phyloP scores from a whole-genome alignment of 768 basidiomycete genomes.

The Chiua virens region DNA sequence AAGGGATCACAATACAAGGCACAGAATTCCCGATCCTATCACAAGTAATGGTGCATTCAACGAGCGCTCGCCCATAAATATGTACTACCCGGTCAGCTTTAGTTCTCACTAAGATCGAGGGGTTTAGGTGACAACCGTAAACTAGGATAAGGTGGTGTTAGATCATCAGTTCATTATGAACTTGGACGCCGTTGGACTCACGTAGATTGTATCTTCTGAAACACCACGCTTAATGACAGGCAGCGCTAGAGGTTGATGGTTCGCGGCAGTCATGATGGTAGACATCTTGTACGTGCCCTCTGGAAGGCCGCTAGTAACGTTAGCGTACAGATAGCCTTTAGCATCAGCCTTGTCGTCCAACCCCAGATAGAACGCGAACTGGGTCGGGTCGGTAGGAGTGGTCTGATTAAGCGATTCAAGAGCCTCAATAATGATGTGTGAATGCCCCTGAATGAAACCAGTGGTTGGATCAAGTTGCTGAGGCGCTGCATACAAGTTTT shows the following conservation, averaged over 20 bases:
- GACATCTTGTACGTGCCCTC: constrained; percentile 51
- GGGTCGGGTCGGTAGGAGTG: constrained; percentile 45
- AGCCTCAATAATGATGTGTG: constrained; percentile 59
- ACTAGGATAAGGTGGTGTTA: constrained; percentile 17
- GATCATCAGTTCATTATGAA: not conserved
- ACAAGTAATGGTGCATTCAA: too few relatives aligned
- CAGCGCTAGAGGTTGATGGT: constrained; percentile 42
- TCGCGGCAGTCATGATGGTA: constrained; percentile 45
- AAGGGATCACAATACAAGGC: too few relatives aligned
- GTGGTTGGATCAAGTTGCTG: constrained; percentile 43
- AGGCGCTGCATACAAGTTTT: constrained; percentile 57
- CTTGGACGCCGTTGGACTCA: constrained; percentile 17
- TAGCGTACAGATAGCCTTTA: constrained; percentile 46
- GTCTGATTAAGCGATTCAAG: constrained; percentile 50
- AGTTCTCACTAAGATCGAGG: too few relatives aligned
- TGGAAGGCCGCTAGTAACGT: constrained; percentile 53
- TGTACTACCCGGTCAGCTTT: too few relatives aligned
- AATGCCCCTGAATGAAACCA: constrained; percentile 60
- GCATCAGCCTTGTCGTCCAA: constrained; percentile 44
- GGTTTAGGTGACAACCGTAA: not conserved
- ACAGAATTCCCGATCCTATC: too few relatives aligned
- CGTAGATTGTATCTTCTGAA: constrained; percentile 42
- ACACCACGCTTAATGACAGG: constrained; percentile 39
- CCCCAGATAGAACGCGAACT: constrained; percentile 60
- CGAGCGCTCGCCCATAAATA: too few relatives aligned